Base-by-base conservation (phyloP, 345 rosid genomes). In the Aegle marmelos region DNA sequence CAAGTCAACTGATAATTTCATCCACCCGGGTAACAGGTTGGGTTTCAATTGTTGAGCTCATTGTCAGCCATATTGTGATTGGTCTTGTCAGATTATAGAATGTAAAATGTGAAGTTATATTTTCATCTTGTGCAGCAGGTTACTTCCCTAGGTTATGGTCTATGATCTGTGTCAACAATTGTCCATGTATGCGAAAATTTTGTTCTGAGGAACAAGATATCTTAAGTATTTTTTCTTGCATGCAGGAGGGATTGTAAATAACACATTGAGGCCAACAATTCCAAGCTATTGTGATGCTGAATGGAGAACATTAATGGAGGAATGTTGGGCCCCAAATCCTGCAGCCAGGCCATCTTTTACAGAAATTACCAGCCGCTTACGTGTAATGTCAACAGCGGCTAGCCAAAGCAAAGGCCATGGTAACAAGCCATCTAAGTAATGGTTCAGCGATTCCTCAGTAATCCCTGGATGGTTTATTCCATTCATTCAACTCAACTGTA, bases 271-370 rank as follows among this genome's bases (percentile, higher is more conserved):
- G 79, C 97, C 97, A 28, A 79, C 90, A 30, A 86, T 92, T 73
- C 97, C 93, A n/a, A 82, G 79, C 78, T 75, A 53, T 64, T 92
- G 97, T 54, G 97, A 92, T 59, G 67, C 88, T 27, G 97, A 92
- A 72, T 92, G 95, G 95, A 86, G 85, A 82, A 81, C 74, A 48
- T 65, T 92, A 73, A 92, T 92, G 95, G 95, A 92, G 76, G 85
- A 88, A 78, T 92, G 95, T 66, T 92, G 97, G 95, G 89, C 97
- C 5, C 97, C 97, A 27, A 88, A 90, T 78, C 95, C 97, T 63
- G 79, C 79, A 64, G 87, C 78, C 37, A 84, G 97, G 84, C 97
- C 95, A 57, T 83, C 90, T 48, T 92, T 92, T 84, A 88, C 97
- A 4, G 95, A 91, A 80, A 85, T 92, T 66, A 91, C 95, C 14